phyloP scores from a whole-genome alignment of 2,329 filamentous ascomycete species.

The Alternaria ventricosa region DNA sequence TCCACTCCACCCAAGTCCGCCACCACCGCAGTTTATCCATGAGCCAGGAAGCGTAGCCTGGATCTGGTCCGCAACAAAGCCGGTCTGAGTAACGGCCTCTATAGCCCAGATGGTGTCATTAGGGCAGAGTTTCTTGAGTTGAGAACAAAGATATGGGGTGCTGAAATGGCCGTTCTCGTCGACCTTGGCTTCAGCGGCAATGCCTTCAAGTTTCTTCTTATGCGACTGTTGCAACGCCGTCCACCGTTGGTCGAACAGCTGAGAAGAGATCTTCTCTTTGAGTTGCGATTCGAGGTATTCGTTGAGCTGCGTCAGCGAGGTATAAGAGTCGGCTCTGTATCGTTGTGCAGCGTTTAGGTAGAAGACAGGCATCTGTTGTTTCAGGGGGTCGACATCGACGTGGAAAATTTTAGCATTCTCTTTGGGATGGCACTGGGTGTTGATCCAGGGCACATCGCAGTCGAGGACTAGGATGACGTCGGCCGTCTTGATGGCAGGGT shows the following conservation, averaged over 20 bases:
- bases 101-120: conserved; percentile 75
- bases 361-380: conserved; percentile 66
- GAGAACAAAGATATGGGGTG: conserved; percentile 62
- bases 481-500: conserved; percentile 75
- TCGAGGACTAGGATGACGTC: conserved; percentile 87
- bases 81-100: conserved; percentile 77
- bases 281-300: conserved; percentile 60
- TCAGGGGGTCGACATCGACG: conserved; percentile 71
- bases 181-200: conserved; percentile 65
- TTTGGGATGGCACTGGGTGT: conserved; percentile 71
- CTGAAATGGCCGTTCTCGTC: conserved; percentile 68
- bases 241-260: conserved; percentile 57
- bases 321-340: conserved; percentile 60
- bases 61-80: conserved; percentile 73
- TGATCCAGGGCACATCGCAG: conserved; percentile 93
- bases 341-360: conserved; percentile 62
- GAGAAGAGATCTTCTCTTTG: conserved; percentile 48
- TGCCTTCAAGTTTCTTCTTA: conserved; percentile 63
- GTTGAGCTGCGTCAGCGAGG: conserved; percentile 72
- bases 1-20: conserved; percentile 81
- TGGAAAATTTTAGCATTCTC: conserved; percentile 66
- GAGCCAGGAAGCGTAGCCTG: conserved; percentile 71
- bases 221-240: conserved; percentile 65
- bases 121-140: conserved; percentile 64
- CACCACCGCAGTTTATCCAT: conserved; percentile 83